Evolutionary conservation across 371 early-diverging fungal genomes (phyloP).

Genomic region (Syncephalastrum sp.): DNA sequence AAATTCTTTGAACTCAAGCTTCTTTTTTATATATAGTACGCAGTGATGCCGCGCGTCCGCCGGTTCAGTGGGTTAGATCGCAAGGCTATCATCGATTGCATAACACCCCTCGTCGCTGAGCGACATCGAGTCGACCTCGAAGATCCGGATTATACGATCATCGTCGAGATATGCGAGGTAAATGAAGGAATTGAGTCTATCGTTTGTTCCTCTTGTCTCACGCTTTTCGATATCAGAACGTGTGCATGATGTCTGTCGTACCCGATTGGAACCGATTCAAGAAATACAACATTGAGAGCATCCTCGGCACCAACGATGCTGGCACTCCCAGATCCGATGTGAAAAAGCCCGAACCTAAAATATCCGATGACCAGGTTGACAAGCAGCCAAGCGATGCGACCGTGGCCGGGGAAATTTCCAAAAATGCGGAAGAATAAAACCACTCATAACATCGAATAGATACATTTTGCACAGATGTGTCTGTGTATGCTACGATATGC

Average conservation of each 20-base stretch:
- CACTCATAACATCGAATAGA: no score
- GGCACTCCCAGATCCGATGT: not conserved
- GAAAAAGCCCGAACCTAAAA: no score
- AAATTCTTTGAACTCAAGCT: not conserved
- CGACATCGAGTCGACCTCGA: slow-evolving; percentile 64
- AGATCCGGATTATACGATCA: slow-evolving; percentile 59
- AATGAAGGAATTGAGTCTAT: not conserved
- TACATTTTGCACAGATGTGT: no score
- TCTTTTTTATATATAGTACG: slow-evolving; percentile 48
- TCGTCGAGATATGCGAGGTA: slow-evolving; percentile 75
- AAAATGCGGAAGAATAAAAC: no score
- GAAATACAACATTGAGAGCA: slow-evolving; percentile 68
- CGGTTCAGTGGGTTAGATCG: slow-evolving; percentile 61
- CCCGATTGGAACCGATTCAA: slow-evolving; percentile 61
- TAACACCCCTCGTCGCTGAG: slow-evolving; percentile 56
- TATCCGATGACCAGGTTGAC: no score
- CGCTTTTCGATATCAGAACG: slow-evolving; percentile 26
- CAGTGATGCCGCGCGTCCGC: slow-evolving; percentile 63
- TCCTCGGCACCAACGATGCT: slow-evolving; percentile 41
- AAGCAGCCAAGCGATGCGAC: no score
- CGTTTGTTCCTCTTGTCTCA: not conserved
- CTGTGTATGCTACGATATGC: no score
- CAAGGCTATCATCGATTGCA: slow-evolving; percentile 49
- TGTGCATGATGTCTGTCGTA: slow-evolving; percentile 75
- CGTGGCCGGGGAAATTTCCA: no score